Evolutionary conservation across 2,329 filamentous ascomycete genomes (phyloP).

Genomic region (Nigrospora sphaerica): DNA sequence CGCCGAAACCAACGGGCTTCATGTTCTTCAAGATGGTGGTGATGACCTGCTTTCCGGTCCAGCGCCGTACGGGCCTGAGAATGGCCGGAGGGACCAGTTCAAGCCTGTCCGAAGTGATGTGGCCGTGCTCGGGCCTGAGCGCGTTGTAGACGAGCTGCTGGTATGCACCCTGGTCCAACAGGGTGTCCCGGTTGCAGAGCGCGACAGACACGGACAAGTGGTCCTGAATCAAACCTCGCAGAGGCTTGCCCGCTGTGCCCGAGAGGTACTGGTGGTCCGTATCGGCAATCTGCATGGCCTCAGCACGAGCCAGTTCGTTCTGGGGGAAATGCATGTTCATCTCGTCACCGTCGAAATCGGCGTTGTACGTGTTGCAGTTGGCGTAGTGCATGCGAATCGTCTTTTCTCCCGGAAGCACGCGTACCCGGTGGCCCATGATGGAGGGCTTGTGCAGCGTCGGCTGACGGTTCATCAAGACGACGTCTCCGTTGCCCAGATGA

Average conservation of each 20-base stretch:
- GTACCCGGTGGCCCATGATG: conserved; percentile 95
- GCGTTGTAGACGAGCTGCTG: conserved; percentile 91
- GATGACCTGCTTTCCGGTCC: conserved; percentile 96
- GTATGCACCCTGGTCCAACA: conserved; percentile 83
- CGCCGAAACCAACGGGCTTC: conserved; percentile 66
- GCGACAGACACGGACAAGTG: conserved; percentile 92
- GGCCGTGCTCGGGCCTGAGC: conserved; percentile 81
- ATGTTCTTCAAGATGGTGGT: conserved; percentile 92
- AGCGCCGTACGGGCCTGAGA: conserved; percentile 71
- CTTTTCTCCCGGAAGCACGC: conserved; percentile 88
- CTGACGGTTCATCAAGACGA: conserved; percentile 98
- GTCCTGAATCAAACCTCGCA: conserved; percentile 95
- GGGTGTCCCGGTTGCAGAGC: conserved; percentile 84
- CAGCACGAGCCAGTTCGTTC: conserved; percentile 87
- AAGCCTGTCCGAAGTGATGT: conserved; percentile 77
- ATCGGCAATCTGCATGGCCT: conserved; percentile 88
- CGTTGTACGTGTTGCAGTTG: conserved; percentile 99
- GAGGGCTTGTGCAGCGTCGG: conserved; percentile 97
- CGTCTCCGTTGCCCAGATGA: conserved; percentile 92
- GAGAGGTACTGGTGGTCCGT: conserved; percentile 97
- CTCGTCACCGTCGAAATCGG: conserved; percentile 98
- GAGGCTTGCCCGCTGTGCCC: conserved; percentile 84
- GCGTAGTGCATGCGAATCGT: conserved; percentile 99
- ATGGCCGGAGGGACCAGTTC: conserved; percentile 75
- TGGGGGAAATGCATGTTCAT: conserved; percentile 99